Base-by-base conservation (phyloP, 2,329 filamentous ascomycete genomes). In the Ophiocordyceps camponoti-rufipedis region DNA sequence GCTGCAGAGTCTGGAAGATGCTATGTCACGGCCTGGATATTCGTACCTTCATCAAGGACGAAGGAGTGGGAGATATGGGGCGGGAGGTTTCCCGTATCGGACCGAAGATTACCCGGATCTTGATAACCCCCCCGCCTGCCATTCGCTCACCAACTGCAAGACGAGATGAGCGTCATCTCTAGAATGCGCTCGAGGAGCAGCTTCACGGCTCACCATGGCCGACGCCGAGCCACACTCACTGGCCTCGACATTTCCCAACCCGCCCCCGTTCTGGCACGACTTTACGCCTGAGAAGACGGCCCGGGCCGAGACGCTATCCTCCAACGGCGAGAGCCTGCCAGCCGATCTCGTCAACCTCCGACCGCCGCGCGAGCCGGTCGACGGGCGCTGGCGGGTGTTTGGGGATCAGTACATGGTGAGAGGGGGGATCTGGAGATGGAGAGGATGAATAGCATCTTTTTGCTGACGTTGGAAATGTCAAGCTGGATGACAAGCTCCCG, bases 221-320 rank as follows among this genome's bases (percentile, higher is more conserved):
- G 78, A 66, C 45, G 67, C 70, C 48, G 65, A 66, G 47, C 56
- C 63, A 10, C 60, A 62, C 33, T 65, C 68, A 42, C 62, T 72
- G 54, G 71, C 78, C 28, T 77, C 82, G 23, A 77, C 80, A 39
- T 94, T 87, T 59, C 89, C 91, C 23, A 77, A 82, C 45, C 91
- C 91, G 28, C 91, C 91, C 28, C 80, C 82, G 1, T 94, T 95
- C 65, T 96, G 85, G 79, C 80, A 82, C 53, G 73, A 84, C 59
- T 96, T 96, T 63, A 94, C 85, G 0, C 61, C 77, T 3, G 76
- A 82, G 28, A 93, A 89, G 56, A 56, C 85, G 45, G 64, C 74
- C 13, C 76, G 75, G 4, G 62, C 73, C 46, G 60, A 65, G 6
- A 59, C 64, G 19, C 53, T 74, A 13, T 9, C 35, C 9, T 9